phyloP scores from a whole-genome alignment of 371 early-diverging fungal genomes.

The Rhizopus arrhizus region DNA sequence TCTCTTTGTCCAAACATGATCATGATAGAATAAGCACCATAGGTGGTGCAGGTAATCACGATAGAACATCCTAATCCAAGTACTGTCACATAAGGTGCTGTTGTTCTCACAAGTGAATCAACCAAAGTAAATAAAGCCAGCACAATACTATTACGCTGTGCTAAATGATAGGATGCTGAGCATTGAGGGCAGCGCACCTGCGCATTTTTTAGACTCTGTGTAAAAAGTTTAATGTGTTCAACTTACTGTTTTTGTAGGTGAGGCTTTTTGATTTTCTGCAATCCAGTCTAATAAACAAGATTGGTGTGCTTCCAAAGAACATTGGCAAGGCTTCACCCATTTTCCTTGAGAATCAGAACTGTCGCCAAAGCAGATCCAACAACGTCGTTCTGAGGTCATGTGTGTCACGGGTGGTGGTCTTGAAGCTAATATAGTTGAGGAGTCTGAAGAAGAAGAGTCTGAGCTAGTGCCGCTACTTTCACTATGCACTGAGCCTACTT shows the following conservation, averaged over 20 bases:
- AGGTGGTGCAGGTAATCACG: constrained; percentile 63
- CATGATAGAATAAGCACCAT: constrained; percentile 72
- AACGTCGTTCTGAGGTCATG: constrained; percentile 32
- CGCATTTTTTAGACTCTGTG: neutral
- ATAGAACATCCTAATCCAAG: constrained; percentile 64
- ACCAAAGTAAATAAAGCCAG: constrained; percentile 55
- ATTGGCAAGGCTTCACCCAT: constrained; percentile 79
- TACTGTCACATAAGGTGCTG: constrained; percentile 67
- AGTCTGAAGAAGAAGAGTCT: constrained; percentile 27
- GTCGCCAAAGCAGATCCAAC: constrained; percentile 74
- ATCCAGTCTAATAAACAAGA: constrained; percentile 79
- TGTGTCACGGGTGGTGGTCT: constrained; percentile 9
- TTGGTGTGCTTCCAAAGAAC: constrained; percentile 73
- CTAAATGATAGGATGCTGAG: constrained; percentile 62
- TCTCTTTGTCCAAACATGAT: constrained; percentile 68
- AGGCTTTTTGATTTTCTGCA: constrained; percentile 67
- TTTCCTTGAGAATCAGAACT: constrained; percentile 58
- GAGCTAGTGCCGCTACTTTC: constrained; percentile 7
- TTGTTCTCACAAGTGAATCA: constrained; percentile 61
- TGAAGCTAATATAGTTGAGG: constrained; percentile 40
- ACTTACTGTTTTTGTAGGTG: constrained; percentile 44
- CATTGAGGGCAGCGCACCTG: constrained; percentile 81
- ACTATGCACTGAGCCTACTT: neutral
- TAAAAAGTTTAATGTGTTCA: neutral
- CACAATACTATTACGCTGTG: constrained; percentile 55